Base-by-base conservation (phyloP, 2,329 filamentous ascomycete genomes). In the Anthostomella pinea region DNA sequence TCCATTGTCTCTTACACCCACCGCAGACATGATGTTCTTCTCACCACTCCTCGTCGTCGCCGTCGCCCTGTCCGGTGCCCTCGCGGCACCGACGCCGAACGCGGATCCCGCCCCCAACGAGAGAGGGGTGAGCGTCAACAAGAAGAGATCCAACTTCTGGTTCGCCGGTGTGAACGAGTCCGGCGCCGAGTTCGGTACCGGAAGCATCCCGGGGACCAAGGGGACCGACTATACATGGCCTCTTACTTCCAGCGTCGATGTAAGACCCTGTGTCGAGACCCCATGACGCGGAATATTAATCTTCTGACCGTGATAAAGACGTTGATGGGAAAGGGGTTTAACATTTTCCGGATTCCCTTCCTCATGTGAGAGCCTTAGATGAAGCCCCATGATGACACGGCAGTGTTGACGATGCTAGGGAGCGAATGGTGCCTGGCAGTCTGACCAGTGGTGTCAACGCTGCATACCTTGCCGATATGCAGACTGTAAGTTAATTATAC, bases 141-240 rank as follows among this genome's bases (percentile, higher is more conserved):
- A 43, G 41, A 65, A 64, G 50, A 57, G 62, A 16, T 58, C 56
- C 48, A 58, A 56, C 39, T 62, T 64, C 40, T 45, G 59, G 41
- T 65, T 62, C 36, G 53, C 57, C 15, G 62, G 62, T 17, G 53
- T 61, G 44, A 64, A 58, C 26, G 53, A 59, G 45, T 53, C 75
- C 14, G 79, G 78, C 9, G 77, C 78, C 26, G 81, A 85, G 48
- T 83, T 83, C 41, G 79, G 79, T 25, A 66, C 73, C 40, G 62
- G 53, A 16, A 69, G 65, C 34, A 63, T 81, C 20, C 79, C 79
- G 2, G 79, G 79, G 8, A 58, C 59, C 2, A 65, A 75, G 37
- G 70, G 67, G 32, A 80, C 67, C 35, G 75, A 83, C 48, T 84
- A 73, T 52, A 79, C 65, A 15, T 83, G 77, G 70, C 77, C 78